Conservation (phyloP, 169 alveolate species). For the Perkinsus chesapeaki region DNA sequence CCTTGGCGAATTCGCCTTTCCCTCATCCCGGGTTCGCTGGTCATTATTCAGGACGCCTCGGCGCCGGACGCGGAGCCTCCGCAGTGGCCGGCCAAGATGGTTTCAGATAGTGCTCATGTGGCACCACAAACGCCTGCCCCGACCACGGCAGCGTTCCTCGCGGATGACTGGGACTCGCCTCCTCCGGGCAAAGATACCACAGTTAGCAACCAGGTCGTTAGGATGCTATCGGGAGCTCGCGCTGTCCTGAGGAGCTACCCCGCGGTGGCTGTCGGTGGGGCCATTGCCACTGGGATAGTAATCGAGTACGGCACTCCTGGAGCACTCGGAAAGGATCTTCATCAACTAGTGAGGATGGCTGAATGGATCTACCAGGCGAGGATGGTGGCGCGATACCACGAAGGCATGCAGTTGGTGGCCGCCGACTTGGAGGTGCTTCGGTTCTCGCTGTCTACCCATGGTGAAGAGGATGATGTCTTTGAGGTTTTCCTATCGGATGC, state of each 20-base stretch:
- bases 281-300: neutral
- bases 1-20: neutral
- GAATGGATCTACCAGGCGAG: constrained; percentile 1
- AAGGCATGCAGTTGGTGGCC: neutral
- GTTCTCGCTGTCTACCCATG: neutral
- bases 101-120: neutral
- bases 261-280: neutral
- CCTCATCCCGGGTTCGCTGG: neutral
- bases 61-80: neutral
- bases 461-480: neutral
- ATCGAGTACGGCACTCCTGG: neutral
- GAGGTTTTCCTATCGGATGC: neutral
- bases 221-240: neutral
- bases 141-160: neutral
- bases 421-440: neutral
- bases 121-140: neutral
- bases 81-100: neutral
- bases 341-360: neutral
- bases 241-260: neutral
- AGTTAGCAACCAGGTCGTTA: neutral
- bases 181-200: neutral
- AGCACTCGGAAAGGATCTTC: neutral
- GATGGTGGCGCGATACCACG: neutral
- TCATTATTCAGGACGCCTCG: neutral
- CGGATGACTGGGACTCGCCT: neutral